A percentile compares a stretch with the other conserved stretches of the same genome.
phyloP scores from a whole-genome alignment of 106 monocot species.

The Phalaenopsis aphrodite region DNA sequence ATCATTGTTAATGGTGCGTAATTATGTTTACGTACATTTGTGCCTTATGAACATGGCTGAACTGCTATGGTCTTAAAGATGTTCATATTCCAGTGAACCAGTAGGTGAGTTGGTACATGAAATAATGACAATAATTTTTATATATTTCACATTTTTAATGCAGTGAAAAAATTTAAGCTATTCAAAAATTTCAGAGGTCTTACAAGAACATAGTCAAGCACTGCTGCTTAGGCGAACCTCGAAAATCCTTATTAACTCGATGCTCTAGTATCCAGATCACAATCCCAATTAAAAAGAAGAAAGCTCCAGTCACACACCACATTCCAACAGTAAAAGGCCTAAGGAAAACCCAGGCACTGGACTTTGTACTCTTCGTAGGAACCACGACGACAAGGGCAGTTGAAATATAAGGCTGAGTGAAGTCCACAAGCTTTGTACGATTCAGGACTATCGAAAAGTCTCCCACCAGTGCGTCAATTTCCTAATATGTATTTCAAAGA shows the following conservation, averaged over 20 bases:
- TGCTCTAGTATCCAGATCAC: conserved; percentile 79
- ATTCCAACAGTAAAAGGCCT: conserved; percentile 52
- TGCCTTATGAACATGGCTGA: too few relatives aligned
- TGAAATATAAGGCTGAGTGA: conserved; percentile 56
- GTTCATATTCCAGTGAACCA: neutral
- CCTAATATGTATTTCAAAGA: conserved; percentile 15
- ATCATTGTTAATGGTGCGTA: too few relatives aligned
- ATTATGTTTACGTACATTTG: too few relatives aligned
- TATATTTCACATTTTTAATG: neutral
- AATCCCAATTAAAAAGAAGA: conserved; percentile 51
- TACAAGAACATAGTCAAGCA: conserved; percentile 44
- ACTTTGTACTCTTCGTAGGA: conserved; percentile 24
- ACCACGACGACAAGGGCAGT: conserved; percentile 50
- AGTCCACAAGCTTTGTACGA: conserved; percentile 54
- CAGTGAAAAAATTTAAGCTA: neutral
- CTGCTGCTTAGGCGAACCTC: conserved; percentile 56
- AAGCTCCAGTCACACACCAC: conserved; percentile 54
- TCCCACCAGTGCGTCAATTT: conserved; percentile 46
- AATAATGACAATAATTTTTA: neutral
- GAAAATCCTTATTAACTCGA: conserved; percentile 47
- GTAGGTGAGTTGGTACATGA: neutral
- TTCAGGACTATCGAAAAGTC: conserved; percentile 44
- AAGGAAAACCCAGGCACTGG: conserved; percentile 59
- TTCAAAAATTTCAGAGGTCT: conserved; percentile 9
- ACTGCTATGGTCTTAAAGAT: neutral